Evolutionary conservation across 441 rosid genomes (phyloP), one percentile per base, ranked within the genome.

Genomic region (Populus tomentosa): DNA sequence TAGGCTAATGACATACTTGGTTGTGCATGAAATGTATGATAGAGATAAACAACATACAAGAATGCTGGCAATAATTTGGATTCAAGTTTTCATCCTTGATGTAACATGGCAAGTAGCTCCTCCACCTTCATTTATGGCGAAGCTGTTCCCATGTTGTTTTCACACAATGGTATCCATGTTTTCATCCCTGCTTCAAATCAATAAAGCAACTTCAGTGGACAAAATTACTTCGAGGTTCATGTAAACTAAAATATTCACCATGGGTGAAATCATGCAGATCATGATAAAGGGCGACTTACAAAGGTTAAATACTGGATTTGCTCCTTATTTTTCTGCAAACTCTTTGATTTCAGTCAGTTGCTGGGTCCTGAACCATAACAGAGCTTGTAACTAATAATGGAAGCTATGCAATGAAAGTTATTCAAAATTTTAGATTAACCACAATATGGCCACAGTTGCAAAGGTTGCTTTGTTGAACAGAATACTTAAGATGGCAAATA

Each of bases 281-380:
- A 8, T 18, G 11, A 1, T 5, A 10, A n/a, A 36, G 28, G 33
- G 16, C 7, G n/a, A n/a, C 33, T 66, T 21, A 7, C 20, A 35
- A 3, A 73, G 18, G 16, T 38, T 3, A 13, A 20, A 2, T 10
- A 18, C 53, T 8, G 35, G 30, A 38, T 20, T 30, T 9, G 6
- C 53, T 70, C 82, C 86, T 89, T 87, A 83, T 77, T 87, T 70
- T 0, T 68, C 90, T 71, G 86, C 77, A 32, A 78, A 32, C 71
- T 86, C 90, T 20, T 67, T 76, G 67, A 83, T 74, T 67, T 87
- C 92, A 66, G 85, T 84, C 80, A 89, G 82, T 42, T 88, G 92
- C 53, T 88, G 88, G 21, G 88, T 73, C 90, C 94, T 91, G 96
- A 80, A 85, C 28, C 63, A 71, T 67, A 28, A 75, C 10, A 46